Evolutionary conservation across 176 grass and related monocot species (phyloP).

Genomic region (Luzula sylvatica): DNA sequence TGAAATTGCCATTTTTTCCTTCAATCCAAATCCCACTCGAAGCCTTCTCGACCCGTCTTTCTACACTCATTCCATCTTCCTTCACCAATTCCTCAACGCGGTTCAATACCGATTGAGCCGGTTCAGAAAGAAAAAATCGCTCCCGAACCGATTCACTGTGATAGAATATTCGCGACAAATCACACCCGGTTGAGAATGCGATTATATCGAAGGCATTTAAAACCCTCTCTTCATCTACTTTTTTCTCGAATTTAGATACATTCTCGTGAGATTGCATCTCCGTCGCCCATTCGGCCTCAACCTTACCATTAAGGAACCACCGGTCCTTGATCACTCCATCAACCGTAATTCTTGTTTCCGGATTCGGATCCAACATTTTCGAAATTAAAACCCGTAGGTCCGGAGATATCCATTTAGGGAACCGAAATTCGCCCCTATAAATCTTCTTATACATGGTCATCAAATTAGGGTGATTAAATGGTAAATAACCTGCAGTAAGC

Average conservation of each 20-base stretch:
- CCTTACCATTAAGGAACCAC: slow-evolving; percentile 42
- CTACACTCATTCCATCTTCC: slow-evolving; percentile 20
- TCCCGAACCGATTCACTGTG: slow-evolving; percentile 22
- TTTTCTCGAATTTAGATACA: slow-evolving; percentile 26
- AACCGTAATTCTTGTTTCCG: slow-evolving; percentile 35
- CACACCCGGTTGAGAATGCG: slow-evolving; percentile 44
- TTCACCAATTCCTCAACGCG: slow-evolving; percentile 23
- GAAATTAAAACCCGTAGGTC: slow-evolving; percentile 41
- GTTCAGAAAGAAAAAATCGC: slow-evolving; percentile 34
- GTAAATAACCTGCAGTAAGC: slow-evolving; percentile 76
- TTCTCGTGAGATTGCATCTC: slow-evolving; percentile 31
- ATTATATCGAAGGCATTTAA: slow-evolving; percentile 87
- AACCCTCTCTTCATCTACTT: slow-evolving; percentile 20
- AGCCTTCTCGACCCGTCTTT: slow-evolving; percentile 23
- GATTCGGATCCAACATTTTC: slow-evolving; percentile 61
- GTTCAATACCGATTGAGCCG: slow-evolving; percentile 12
- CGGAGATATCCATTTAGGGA: slow-evolving; percentile 59
- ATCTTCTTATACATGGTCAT: slow-evolving; percentile 89
- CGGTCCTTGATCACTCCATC: slow-evolving; percentile 48
- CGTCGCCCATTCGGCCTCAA: slow-evolving; percentile 1
- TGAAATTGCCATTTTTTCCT: slow-evolving; percentile 32
- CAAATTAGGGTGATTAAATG: slow-evolving; percentile 83
- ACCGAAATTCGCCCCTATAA: slow-evolving; percentile 54
- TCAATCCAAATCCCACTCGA: slow-evolving; percentile 23
- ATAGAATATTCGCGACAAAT: slow-evolving; percentile 53